Evolutionary conservation across 331 rosid genomes (phyloP).

Genomic region (Erythrophleum ivorense): DNA sequence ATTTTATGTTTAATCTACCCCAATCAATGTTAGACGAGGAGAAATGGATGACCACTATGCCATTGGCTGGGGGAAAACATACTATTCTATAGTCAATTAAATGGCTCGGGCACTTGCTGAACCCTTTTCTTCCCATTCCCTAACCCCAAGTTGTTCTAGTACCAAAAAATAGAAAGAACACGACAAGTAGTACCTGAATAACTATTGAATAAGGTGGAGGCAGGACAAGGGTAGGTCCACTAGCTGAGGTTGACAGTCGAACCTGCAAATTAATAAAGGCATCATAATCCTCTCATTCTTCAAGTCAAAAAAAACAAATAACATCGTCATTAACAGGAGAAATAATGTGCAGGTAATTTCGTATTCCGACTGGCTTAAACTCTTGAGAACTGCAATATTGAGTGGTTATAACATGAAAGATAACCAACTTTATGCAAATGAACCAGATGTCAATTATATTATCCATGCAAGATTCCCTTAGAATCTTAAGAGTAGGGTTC

Average conservation of each 20-base stretch:
- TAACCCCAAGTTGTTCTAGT: no score
- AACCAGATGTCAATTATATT: conserved; percentile 13
- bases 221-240: conserved; percentile 55
- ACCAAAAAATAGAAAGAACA: not conserved
- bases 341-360: conserved; percentile 2
- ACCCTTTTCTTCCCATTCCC: no score
- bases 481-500: conserved; percentile 25
- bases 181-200: conserved; percentile 65
- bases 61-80: conserved; percentile 30
- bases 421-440: conserved; percentile 22
- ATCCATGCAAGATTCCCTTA: not conserved
- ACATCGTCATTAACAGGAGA: conserved; percentile 26
- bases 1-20: not conserved
- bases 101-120: no score
- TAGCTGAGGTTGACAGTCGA: conserved; percentile 53
- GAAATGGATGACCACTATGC: conserved; percentile 1
- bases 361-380: conserved; percentile 14
- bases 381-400: not conserved
- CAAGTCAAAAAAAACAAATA: conserved; percentile 6
- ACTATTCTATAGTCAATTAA: conserved; percentile 11
- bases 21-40: not conserved
- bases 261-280: conserved; percentile 59
- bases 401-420: not conserved
- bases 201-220: conserved; percentile 85
- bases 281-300: conserved; percentile 17